A percentile compares a stretch with the other conserved stretches of the same genome.
Conservation (phyloP, 140 eudicot genomes). For the Oenanthe javanica region DNA sequence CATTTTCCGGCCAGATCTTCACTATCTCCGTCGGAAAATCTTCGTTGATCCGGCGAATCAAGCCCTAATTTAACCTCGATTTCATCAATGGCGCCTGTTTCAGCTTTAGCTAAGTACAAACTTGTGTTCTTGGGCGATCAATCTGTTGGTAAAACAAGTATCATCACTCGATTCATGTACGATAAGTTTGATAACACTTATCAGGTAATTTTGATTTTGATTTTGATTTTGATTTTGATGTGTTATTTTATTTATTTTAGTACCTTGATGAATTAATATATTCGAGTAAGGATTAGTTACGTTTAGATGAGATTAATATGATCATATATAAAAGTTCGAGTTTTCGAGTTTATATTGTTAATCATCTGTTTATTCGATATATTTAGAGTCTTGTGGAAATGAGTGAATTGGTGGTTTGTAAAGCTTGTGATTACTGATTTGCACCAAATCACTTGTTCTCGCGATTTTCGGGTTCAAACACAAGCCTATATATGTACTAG, state of each 20-base stretch:
- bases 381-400: too few relatives aligned
- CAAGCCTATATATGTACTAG: too few relatives aligned
- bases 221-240: neutral
- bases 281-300: neutral
- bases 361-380: neutral
- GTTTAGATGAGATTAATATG: too few relatives aligned
- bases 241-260: neutral
- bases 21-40: conserved; percentile 17
- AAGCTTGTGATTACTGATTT: too few relatives aligned
- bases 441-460: too few relatives aligned
- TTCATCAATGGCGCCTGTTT: conserved; percentile 55
- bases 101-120: conserved; percentile 74
- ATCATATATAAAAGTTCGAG: too few relatives aligned
- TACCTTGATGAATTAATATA: neutral
- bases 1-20: conserved; percentile 31
- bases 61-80: conserved; percentile 1
- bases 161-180: conserved; percentile 76
- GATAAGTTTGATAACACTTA: conserved; percentile 70
- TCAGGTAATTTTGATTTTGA: conserved; percentile 36
- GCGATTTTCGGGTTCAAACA: too few relatives aligned
- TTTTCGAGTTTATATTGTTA: neutral
- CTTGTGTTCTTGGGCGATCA: conserved; percentile 76
- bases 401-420: neutral
- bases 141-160: conserved; percentile 74
- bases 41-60: neutral